Evolutionary conservation across 1,284 basidiomycete genomes (phyloP).

Genomic region (Heterobasidion occidentale): DNA sequence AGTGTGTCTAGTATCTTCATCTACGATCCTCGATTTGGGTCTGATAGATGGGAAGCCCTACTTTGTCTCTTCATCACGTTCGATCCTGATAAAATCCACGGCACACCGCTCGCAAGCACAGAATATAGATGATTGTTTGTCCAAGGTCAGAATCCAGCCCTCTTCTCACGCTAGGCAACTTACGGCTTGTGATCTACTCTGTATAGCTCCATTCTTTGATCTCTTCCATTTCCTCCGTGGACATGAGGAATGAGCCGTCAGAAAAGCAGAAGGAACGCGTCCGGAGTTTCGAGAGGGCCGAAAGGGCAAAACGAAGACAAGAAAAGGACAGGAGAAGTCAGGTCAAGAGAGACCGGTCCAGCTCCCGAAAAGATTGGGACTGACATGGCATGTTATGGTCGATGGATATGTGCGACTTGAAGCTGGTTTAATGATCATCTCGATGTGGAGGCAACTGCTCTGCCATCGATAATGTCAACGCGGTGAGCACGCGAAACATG

Average conservation of each 20-base stretch:
- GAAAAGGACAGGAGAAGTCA: constrained; percentile 47
- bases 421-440: background rate
- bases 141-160: constrained; percentile 42
- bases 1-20: constrained; percentile 11
- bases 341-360: constrained; percentile 29
- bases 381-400: background rate
- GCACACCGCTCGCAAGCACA: constrained; percentile 65
- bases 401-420: background rate
- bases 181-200: background rate
- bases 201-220: constrained; percentile 49
- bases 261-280: constrained; percentile 50
- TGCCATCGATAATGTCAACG: too few relatives aligned
- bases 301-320: constrained; percentile 34
- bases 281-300: constrained; percentile 31
- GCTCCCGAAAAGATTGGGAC: constrained; percentile 18
- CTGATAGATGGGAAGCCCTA: constrained; percentile 36
- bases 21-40: background rate
- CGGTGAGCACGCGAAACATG: too few relatives aligned
- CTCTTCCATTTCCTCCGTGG: constrained; percentile 34
- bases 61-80: constrained; percentile 57
- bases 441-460: too few relatives aligned
- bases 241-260: constrained; percentile 47
- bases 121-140: constrained; percentile 64
- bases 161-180: constrained; percentile 9
- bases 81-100: constrained; percentile 60